Evolutionary conservation across 257 asterid genomes (phyloP).

Genomic region (Solanum etuberosum): DNA sequence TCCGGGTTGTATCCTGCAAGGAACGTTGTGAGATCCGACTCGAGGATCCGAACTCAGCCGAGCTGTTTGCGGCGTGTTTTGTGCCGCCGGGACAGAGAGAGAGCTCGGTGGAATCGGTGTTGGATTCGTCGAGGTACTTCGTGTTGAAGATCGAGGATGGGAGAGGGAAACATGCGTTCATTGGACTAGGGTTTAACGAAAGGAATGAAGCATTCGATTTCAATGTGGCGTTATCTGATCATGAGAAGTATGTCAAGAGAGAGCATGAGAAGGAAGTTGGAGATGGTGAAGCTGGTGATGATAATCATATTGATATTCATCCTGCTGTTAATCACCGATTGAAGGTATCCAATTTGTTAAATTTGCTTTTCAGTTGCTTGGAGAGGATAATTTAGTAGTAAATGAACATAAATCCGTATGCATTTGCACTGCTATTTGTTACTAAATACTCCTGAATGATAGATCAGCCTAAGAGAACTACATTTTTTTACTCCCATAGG

Average conservation of each 20-base stretch:
- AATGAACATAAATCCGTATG: neutral
- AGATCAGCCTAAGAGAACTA: neutral
- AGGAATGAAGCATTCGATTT: slow-evolving; percentile 97
- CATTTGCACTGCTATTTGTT: neutral
- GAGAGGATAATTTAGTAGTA: neutral
- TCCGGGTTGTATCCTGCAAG: slow-evolving; percentile 73
- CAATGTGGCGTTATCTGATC: slow-evolving; percentile 84
- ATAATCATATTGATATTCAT: slow-evolving; percentile 61
- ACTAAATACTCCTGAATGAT: neutral
- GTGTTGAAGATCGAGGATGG: slow-evolving; percentile 95
- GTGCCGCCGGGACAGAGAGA: slow-evolving; percentile 83
- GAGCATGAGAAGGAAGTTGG: slow-evolving; percentile 56
- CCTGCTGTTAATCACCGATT: slow-evolving; percentile 88
- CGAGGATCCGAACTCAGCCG: slow-evolving; percentile 86
- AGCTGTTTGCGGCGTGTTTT: slow-evolving; percentile 93
- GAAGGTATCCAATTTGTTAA: slow-evolving; percentile 27
- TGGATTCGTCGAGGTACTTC: slow-evolving; percentile 88
- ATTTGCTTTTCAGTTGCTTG: neutral
- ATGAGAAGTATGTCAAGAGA: slow-evolving; percentile 81
- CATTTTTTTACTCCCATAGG: neutral
- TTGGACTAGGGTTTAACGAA: slow-evolving; percentile 84
- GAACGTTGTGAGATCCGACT: slow-evolving; percentile 92
- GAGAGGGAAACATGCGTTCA: slow-evolving; percentile 76
- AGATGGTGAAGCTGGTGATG: slow-evolving; percentile 30
- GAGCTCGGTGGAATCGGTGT: slow-evolving; percentile 74